phyloP scores from a whole-genome alignment of 2,329 filamentous ascomycete species.

The Dichotomopilus funicola region DNA sequence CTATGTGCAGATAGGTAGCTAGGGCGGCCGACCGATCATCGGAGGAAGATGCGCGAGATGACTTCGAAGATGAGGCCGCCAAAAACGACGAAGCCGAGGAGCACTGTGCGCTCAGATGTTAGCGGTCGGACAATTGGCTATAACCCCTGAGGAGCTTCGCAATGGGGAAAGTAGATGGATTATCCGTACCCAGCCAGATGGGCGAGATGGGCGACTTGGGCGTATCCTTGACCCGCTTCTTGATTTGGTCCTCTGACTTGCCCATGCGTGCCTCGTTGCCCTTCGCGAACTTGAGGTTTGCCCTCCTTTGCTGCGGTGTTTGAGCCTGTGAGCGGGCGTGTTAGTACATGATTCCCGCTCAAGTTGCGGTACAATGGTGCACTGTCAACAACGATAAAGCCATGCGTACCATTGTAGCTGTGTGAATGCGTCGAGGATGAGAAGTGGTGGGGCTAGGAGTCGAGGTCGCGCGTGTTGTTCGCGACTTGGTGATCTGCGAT shows the following conservation, averaged over 20 bases:
- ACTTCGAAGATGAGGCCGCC: slow-evolving; percentile 55
- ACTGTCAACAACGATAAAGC: neutral
- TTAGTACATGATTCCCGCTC: neutral
- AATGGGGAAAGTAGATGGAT: neutral
- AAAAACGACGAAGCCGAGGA: slow-evolving; percentile 56
- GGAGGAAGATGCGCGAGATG: slow-evolving; percentile 43
- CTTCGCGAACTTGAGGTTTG: slow-evolving; percentile 72
- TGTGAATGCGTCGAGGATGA: neutral
- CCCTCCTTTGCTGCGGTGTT: slow-evolving; percentile 76
- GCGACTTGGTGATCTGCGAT: neutral
- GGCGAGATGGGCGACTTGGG: slow-evolving; percentile 56
- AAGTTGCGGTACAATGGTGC: neutral
- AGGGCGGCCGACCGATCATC: slow-evolving; percentile 2
- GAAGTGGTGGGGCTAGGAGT: neutral
- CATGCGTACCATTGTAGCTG: slow-evolving; percentile 20
- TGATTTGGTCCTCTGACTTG: slow-evolving; percentile 60
- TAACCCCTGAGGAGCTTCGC: neutral
- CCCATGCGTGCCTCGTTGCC: slow-evolving; percentile 67
- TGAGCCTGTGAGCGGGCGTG: slow-evolving; percentile 51
- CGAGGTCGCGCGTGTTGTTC: neutral
- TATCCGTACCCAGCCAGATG: slow-evolving; percentile 53
- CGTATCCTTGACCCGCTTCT: slow-evolving; percentile 52
- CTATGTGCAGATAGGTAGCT: neutral
- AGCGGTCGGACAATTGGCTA: neutral
- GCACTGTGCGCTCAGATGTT: slow-evolving; percentile 32